A percentile compares a stretch with the other conserved stretches of the same genome.
Evolutionary conservation across 805 yeast species (phyloP).

Genomic region (Wickerhamiella allomyrinae): DNA sequence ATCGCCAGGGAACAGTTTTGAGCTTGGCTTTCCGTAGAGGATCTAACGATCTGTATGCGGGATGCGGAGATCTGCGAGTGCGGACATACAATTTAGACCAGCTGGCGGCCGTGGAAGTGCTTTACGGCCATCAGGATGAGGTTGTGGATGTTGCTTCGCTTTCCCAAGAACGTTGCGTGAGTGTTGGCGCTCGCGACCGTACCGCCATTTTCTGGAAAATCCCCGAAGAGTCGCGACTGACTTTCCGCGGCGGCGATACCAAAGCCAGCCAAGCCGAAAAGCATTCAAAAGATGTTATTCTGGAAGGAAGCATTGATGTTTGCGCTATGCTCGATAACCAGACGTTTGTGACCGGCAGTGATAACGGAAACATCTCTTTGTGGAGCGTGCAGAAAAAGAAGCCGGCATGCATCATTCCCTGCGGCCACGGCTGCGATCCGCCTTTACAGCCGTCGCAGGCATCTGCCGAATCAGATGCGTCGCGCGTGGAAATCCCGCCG

Average conservation of each 20-base stretch:
- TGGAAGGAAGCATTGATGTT: constrained; percentile 81
- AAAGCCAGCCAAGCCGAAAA: constrained; percentile 19
- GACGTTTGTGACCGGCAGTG: constrained; percentile 88
- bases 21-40: constrained; percentile 65
- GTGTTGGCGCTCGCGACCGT: constrained; percentile 90
- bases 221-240: constrained; percentile 84
- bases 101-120: constrained; percentile 73
- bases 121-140: constrained; percentile 91
- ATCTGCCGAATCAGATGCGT: constrained; percentile 33
- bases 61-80: constrained; percentile 83
- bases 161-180: constrained; percentile 79
- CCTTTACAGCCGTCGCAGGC: constrained; percentile 34
- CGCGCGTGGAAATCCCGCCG: constrained; percentile 35
- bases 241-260: constrained; percentile 81
- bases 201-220: constrained; percentile 96
- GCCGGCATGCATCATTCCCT: constrained; percentile 54
- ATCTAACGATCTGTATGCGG: constrained; percentile 75
- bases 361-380: constrained; percentile 76
- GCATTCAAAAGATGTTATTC: constrained; percentile 5
- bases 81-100: constrained; percentile 78
- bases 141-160: constrained; percentile 73
- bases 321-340: constrained; percentile 86
- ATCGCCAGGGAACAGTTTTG: constrained; percentile 55
- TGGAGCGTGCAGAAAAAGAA: constrained; percentile 90
- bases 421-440: constrained; percentile 63